These are phyloP conservation scores for Arxiozyma bovina DNA, from an alignment of 1,139 yeast species.

Conservation along the genomic window DNA sequence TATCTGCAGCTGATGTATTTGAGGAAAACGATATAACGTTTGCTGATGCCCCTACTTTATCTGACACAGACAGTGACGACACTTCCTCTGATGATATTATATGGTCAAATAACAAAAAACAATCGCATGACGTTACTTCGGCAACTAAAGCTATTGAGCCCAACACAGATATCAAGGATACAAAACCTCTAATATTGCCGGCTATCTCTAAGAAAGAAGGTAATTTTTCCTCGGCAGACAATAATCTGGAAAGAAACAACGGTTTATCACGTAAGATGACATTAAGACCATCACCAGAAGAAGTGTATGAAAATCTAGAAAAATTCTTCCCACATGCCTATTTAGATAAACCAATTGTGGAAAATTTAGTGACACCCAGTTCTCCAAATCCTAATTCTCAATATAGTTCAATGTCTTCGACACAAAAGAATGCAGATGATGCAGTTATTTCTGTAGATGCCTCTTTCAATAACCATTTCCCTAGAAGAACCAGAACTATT, in stretches of 20 bases:
- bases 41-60: slow-evolving; percentile 56
- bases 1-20: slow-evolving; percentile 43
- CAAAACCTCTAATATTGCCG: background rate
- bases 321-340: slow-evolving; percentile 88
- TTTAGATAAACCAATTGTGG: slow-evolving; percentile 84
- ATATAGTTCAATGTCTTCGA: background rate
- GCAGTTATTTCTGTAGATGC: background rate
- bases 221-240: background rate
- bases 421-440: slow-evolving; percentile 1
- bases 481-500: slow-evolving; percentile 69
- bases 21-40: slow-evolving; percentile 63
- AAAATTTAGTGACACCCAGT: slow-evolving; percentile 55
- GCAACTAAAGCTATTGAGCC: background rate
- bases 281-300: slow-evolving; percentile 92
- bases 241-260: background rate
- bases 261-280: slow-evolving; percentile 36
- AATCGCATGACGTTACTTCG: background rate
- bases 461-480: slow-evolving; percentile 19
- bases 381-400: slow-evolving; percentile 35
- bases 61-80: slow-evolving; percentile 37
- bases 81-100: slow-evolving; percentile 21
- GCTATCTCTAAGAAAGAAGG: background rate
- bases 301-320: slow-evolving; percentile 83
- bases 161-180: background rate
- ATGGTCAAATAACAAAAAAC: slow-evolving; percentile 9